Conservation (phyloP, 805 yeast species). For the Starmerella bombicola region DNA sequence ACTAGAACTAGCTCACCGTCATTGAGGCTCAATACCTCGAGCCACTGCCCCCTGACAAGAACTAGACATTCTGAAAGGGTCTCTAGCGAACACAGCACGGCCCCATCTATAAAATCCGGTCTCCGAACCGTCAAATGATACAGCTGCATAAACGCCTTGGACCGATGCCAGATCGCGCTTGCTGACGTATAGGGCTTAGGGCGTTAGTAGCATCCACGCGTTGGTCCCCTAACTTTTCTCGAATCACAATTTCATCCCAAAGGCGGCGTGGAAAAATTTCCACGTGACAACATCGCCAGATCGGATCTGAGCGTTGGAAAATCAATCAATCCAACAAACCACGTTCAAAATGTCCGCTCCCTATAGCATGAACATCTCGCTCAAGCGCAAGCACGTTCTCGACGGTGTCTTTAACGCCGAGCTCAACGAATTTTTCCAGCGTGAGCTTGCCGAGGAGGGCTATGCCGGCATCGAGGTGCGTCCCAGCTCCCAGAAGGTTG, state of each 20-base stretch:
- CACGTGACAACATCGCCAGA: no score
- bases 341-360: slow-evolving; percentile 14
- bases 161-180: no score
- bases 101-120: slow-evolving; percentile 41
- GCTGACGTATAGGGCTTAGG: no score
- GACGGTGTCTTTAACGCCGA: slow-evolving; percentile 99
- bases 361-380: slow-evolving; percentile 49
- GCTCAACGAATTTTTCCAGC: slow-evolving; percentile 99
- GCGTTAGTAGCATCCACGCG: no score
- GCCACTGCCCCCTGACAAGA: slow-evolving; percentile 41
- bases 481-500: slow-evolving; percentile 95
- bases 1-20: slow-evolving; percentile 43
- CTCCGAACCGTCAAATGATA: slow-evolving; percentile 45
- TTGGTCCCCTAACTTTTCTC: no score
- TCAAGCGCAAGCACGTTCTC: slow-evolving; percentile 98
- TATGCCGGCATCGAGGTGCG: slow-evolving; percentile 99
- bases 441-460: slow-evolving; percentile 99
- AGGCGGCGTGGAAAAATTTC: no score
- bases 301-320: no score
- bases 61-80: slow-evolving; percentile 45
- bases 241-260: no score
- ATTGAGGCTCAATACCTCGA: slow-evolving; percentile 45
- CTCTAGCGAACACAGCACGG: slow-evolving; percentile 59
- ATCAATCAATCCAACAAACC: neutral
- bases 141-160: slow-evolving; percentile 2